Base-by-base conservation (phyloP, 352 stramenopile genomes). In the Phytophthora meadii region DNA sequence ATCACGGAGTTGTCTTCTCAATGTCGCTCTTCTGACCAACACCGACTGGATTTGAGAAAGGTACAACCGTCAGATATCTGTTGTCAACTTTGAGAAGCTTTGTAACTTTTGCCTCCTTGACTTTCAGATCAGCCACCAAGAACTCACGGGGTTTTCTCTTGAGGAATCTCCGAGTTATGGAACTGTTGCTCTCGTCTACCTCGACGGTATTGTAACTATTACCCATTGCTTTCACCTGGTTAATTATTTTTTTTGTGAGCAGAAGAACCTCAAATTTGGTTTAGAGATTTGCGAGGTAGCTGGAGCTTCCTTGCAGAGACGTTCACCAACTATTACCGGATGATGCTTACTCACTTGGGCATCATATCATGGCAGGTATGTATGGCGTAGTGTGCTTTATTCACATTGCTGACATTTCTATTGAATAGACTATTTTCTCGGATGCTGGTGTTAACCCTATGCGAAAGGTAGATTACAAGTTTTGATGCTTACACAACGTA, bases 291-390 rank as follows among this genome's bases (percentile, higher is more conserved):
- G 36, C 68, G 68, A 36, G 82, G 76, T 2, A 63, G 64, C 15
- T 92, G 86, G 86, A 85, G 82, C 53, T 94, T 92, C 46, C 72
- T 94, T 14, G 82, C 86, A 1, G 59, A 82, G 37, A 82, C 61
- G 11, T 94, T 94, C 50, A 78, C 69, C 22, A 80, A 91, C 36
- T 94, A 94, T 65, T 94, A 94, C 61, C 83, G 86, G 49, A 86
- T 92, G 78, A 92, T 92, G 79, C 77, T 94, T 39, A 72, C 74
- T 34, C 86, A 94, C 40, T 59, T 94, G 19, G 83, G 86, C 4
- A 84, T 94, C 57, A 82, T 92, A 17, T 81, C 76, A 42, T 94
- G 86, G 86, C 86, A 91, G 74, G 80, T 89, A 65, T 59, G 36
- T 30, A 27, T 8, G 22, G 27, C 19, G 6, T 22, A n/a, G 2